These are phyloP conservation scores for Tetradesmus lagerheimii DNA, from an alignment of 139 green algal species.

Conservation along the genomic window DNA sequence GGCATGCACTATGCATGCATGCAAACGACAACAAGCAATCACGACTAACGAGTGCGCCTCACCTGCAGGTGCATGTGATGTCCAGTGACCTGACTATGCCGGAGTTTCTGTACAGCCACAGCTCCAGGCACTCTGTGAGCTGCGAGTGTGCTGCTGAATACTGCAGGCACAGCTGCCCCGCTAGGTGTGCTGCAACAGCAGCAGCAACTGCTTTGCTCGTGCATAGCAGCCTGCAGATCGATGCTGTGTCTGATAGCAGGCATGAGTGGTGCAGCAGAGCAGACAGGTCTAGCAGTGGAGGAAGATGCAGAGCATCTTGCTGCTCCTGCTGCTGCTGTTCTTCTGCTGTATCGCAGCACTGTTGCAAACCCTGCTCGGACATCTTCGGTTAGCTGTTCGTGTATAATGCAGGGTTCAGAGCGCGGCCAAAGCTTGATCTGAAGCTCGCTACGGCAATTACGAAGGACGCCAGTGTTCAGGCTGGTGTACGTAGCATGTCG, in stretches of 20 bases:
- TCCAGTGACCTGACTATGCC: not conserved
- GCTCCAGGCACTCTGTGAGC: not conserved
- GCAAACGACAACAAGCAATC: too few species aligned
- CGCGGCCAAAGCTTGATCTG: too few species aligned
- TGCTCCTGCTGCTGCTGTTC: not conserved
- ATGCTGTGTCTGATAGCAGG: not conserved
- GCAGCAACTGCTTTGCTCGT: not conserved
- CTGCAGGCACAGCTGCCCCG: not conserved
- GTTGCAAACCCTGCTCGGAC: not conserved
- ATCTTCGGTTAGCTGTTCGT: not conserved
- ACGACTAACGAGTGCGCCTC: too few species aligned
- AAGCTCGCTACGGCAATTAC: too few species aligned
- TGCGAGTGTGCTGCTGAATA: not conserved
- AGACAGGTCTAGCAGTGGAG: not conserved
- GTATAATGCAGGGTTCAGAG: too few species aligned
- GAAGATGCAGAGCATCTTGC: not conserved
- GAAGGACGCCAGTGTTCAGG: too few species aligned
- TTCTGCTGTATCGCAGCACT: not conserved
- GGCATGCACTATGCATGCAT: not conserved
- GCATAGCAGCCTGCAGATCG: not conserved
- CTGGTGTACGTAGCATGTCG: too few species aligned
- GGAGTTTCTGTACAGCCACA: not conserved
- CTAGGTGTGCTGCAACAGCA: not conserved
- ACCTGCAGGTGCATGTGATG: not conserved
- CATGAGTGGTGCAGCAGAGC: not conserved